These are phyloP conservation scores for Elaeis guineensis DNA, from an alignment of 176 grass and related monocot genomes.

Conservation along the genomic window DNA sequence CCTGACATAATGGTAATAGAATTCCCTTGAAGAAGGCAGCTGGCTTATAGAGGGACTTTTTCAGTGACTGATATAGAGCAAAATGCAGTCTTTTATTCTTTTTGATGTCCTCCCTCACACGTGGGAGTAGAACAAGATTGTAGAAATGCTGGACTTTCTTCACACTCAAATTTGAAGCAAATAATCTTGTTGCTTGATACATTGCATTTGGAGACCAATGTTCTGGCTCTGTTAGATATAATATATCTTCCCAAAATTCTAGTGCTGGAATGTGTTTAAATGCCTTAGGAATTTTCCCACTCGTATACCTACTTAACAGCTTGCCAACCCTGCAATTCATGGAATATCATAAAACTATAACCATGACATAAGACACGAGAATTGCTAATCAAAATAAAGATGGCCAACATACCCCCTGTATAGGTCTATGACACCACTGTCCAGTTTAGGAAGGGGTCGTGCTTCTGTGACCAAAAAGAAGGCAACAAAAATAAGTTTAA, in stretches of 20 bases:
- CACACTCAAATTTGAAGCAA: slow-evolving; percentile 76
- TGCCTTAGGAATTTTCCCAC: slow-evolving; percentile 72
- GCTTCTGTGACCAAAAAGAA: slow-evolving; percentile 35
- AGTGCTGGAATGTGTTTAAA: slow-evolving; percentile 75
- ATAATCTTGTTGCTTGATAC: slow-evolving; percentile 79
- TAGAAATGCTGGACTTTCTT: slow-evolving; percentile 67
- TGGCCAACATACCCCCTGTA: slow-evolving; percentile 48
- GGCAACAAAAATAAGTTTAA: background rate
- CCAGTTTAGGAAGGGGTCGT: slow-evolving; percentile 45
- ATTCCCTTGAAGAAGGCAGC: slow-evolving; percentile 84
- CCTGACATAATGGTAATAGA: slow-evolving; percentile 85
- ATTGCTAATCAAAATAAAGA: slow-evolving; percentile 2
- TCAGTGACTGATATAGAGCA: slow-evolving; percentile 71
- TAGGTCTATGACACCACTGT: slow-evolving; percentile 42
- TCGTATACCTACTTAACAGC: slow-evolving; percentile 68
- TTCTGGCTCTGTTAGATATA: slow-evolving; percentile 77
- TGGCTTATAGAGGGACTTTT: slow-evolving; percentile 81
- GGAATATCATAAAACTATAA: no score
- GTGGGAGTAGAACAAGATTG: slow-evolving; percentile 62
- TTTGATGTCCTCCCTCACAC: slow-evolving; percentile 77
- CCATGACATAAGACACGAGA: slow-evolving; percentile 1
- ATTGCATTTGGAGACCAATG: slow-evolving; percentile 90
- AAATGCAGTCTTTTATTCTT: slow-evolving; percentile 82
- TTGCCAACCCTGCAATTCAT: slow-evolving; percentile 54
- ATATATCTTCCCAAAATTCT: slow-evolving; percentile 63